Evolutionary conservation across 352 stramenopile species (phyloP).

Genomic region (Phytophthora meadii): DNA sequence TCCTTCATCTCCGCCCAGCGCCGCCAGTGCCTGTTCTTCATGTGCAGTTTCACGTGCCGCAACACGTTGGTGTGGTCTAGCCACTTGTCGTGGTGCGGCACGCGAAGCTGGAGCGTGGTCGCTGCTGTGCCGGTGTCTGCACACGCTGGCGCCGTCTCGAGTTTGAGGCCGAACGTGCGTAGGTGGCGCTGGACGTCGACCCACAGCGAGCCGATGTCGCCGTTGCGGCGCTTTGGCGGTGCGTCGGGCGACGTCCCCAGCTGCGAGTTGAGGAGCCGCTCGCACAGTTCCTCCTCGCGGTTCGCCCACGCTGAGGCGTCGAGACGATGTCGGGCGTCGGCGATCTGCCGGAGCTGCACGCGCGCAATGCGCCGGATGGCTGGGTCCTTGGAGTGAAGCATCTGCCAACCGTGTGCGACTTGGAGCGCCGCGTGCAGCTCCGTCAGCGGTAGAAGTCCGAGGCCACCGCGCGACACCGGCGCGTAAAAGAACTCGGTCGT

Average conservation of each 20-base stretch:
- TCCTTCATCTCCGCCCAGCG: background rate
- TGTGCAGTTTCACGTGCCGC: conserved; percentile 23
- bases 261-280: background rate
- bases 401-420: conserved; percentile 17
- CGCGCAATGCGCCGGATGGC: conserved; percentile 8
- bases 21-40: conserved; percentile 13
- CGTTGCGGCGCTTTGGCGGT: background rate
- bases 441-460: conserved; percentile 9
- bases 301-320: background rate
- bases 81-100: conserved; percentile 14
- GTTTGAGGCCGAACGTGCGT: background rate
- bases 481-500: conserved; percentile 19
- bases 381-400: conserved; percentile 14
- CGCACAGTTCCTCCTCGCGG: conserved; percentile 3
- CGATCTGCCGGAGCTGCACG: conserved; percentile 17
- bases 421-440: conserved; percentile 17
- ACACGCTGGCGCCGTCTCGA: background rate
- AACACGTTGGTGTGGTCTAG: conserved; percentile 10
- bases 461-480: conserved; percentile 12
- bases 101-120: conserved; percentile 5
- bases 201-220: conserved; percentile 21
- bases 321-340: background rate
- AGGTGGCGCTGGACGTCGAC: conserved; percentile 13
- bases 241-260: background rate
- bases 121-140: background rate